Evolutionary conservation across 768 basidiomycete genomes (phyloP), one percentile per base, ranked within the genome.

Genomic region (Lentinula lateritia): DNA sequence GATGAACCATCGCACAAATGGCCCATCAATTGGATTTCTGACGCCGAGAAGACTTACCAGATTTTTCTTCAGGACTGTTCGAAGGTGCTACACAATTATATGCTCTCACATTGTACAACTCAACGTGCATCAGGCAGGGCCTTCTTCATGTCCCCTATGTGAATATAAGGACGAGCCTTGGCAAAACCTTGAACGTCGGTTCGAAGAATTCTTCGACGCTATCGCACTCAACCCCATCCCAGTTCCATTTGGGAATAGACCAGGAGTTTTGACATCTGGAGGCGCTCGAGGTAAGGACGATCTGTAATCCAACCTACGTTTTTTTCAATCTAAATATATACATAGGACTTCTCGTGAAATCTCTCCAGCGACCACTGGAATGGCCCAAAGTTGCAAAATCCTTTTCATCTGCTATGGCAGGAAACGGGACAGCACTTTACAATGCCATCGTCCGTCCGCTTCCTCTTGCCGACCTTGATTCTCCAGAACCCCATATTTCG

Each of bases 1-100:
- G 68, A 61, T 20, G 67, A 70, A 55, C 66, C 67, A 1, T 66
- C 69, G 18, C 67, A 68, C 61, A 67, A 67, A 45, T 70, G 67
- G 69, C 62, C 67, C 0, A 50, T 50, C 39, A 68, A 68, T 32
- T 69, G 66, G 64, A 61, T 70, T 13, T 32, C 61, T 1, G 63
- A 61, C 4, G 58, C 69, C 16, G 67, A 70, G 45, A 66, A 68
- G 41, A 70, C 69, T 23, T 68, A 69, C 45, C 38, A 65, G 5
- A 61, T 66, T 35, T 69, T 56, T 52, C 66, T 69, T 12, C 34
- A 66, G 50, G 63, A 63, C 32, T 69, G 68, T 20, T 58, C 64
- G 9, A 41, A 50, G 46, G 64, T 62, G 23, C 13, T 15, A 36
- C 9, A 9, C 35, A 23, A 2, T 36, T 55, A n/a, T 1, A 23